Evolutionary conservation across 257 asterid genomes (phyloP), one percentile per base, ranked within the genome.

Genomic region (Ajuga chamaepitys): DNA sequence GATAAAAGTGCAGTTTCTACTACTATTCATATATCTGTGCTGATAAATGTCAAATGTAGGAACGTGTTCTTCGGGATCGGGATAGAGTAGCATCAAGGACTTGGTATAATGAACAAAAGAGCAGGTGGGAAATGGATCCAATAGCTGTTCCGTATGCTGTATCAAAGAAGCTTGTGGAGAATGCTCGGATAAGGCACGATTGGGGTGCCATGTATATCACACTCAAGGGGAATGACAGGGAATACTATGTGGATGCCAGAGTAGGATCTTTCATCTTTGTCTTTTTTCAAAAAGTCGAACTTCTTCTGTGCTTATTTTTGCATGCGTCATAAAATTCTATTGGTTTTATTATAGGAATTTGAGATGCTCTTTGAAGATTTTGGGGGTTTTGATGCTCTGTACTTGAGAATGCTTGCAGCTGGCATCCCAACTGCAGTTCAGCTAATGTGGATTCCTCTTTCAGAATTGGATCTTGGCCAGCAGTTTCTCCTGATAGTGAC

Each of bases 161-260:
- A 13, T 83, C 99, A 68, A 81, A 73, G 75, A 88, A 90, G 78
- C 89, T 94, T 70, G 85, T 94, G 71, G 86, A 76, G 74, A 80
- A 80, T 75, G 99, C 99, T 83, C 85, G 90, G 73, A 83, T 94
- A 72, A 91, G 99, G 88, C 97, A 94, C 68, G 99, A 94, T 74
- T 90, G 96, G 96, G 92, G 81, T 64, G 91, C 83, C 80, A 83
- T 90, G 88, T 86, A 83, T 76, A 45, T 94, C 66, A 79, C 75
- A 58, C 85, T 94, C 52, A 94, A 88, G 85, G 99, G 99, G 62
- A 82, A 77, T 70, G 95, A 86, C 76, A 76, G 62, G 77, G 99
- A 94, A 78, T 90, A 86, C 75, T 81, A 74, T 69, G 88, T 94
- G 71, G 90, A 94, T 68, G 62, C 86, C 70, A 87, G 81, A 81